Evolutionary conservation across 169 alveolate genomes (phyloP), one percentile per base, ranked within the genome.

Genomic region (Plasmodium sp.): DNA sequence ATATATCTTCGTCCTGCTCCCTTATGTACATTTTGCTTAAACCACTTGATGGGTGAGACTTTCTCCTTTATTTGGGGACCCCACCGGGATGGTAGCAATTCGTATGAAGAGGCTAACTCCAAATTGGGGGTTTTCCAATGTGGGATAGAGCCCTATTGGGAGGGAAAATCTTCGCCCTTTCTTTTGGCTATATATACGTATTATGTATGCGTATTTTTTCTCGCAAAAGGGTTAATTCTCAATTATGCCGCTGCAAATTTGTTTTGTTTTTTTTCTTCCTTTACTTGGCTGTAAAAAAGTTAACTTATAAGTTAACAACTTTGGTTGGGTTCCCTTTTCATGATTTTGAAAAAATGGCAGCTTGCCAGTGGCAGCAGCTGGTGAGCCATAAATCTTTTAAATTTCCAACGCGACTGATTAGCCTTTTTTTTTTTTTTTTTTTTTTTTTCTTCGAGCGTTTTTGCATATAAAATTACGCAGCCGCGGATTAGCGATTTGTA

Each of bases 1-100:
- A 85, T 74, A 85, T 85, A 33, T 85, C 93, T 54, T 85, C 93
- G 54, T 85, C 93, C 22, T 85, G 86, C 39, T 85, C 93, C 62
- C 93, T 85, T 85, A 85, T 85, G 80, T 85, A 85, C 93, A 85
- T 85, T 85, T 16, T 84, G 75, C 75, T 72, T 84, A 71, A 62
- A n/a, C 31, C 2, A n/a, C 34, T 62, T 6, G 34, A 27, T 62
- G 2, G 34, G 75, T 18, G 9, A 62, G 75, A 62, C 36, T 62
- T 62, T 62, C 34, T n/a, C 75, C 75, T 62, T 62, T 62, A 5
- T n/a, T n/a, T 62, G 31, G 75, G 34, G 72, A n/a, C 31, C 27
- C 31, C 41, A n/a, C 31, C n/a, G 10, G 5, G 14, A n/a, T 56
- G 27, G n/a, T 56, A 14, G 72, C 72, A 56, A 56, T 39, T 39